phyloP scores from a whole-genome alignment of 805 yeast genomes.

The Schizosaccharomyces osmophilus region DNA sequence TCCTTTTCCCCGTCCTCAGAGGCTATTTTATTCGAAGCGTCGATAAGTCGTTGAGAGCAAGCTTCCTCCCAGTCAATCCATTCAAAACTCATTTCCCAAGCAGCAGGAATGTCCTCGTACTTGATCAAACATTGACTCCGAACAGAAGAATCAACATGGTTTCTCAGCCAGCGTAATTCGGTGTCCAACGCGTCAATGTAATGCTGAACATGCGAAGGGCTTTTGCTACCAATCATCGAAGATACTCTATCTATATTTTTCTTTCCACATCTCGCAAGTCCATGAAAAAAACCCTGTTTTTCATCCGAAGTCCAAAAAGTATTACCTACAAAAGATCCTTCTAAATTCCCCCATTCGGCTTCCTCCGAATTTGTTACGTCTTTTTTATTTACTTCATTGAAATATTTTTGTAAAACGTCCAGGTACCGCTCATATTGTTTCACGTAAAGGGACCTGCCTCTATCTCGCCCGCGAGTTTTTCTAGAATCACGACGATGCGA shows the following conservation, averaged over 20 bases:
- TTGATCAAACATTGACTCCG: neutral
- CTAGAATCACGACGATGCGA: neutral
- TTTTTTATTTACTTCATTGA: neutral
- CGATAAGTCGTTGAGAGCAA: neutral
- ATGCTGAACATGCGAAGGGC: neutral
- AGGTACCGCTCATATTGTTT: neutral
- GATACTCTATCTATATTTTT: neutral
- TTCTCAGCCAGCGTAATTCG: neutral
- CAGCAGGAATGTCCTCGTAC: neutral
- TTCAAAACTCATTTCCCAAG: neutral
- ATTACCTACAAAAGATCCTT: neutral
- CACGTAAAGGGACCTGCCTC: neutral
- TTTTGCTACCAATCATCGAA: neutral
- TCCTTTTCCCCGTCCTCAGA: no score
- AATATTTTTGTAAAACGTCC: neutral
- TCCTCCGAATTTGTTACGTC: neutral
- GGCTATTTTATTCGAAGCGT: neutral
- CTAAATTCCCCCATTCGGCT: neutral
- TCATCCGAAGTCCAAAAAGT: neutral
- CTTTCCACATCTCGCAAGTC: neutral
- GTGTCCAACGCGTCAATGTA: neutral
- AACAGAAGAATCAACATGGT: neutral
- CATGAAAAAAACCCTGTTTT: neutral
- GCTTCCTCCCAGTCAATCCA: neutral
- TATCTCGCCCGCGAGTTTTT: no score